A percentile compares a stretch with the other conserved stretches of the same genome.
phyloP scores from a whole-genome alignment of 2,329 filamentous ascomycete genomes.

The Aspergillus sclerotialis region DNA sequence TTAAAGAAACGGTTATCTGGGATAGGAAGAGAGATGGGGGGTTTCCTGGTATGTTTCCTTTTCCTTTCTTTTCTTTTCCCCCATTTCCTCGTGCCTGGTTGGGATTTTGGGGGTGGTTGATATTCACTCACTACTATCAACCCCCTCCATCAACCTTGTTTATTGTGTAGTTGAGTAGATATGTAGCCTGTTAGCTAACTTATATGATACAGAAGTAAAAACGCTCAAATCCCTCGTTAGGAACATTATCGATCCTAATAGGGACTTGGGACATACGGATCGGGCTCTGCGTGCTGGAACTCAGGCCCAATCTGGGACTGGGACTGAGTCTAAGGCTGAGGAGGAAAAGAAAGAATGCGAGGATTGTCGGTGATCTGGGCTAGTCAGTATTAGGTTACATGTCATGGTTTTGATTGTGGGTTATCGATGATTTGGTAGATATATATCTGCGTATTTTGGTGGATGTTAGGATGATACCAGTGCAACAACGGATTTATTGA shows the following conservation, averaged over 20 bases:
- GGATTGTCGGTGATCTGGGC: constrained; percentile 20
- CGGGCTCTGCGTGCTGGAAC: constrained; percentile 31
- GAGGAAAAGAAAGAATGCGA: constrained; percentile 17
- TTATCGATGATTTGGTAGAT: too few relatives aligned
- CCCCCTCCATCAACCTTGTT: too few relatives aligned
- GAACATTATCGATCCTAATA: constrained; percentile 70
- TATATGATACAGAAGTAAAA: constrained; percentile 68
- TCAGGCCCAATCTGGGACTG: constrained; percentile 9
- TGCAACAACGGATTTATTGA: too few relatives aligned
- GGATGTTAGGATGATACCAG: too few relatives aligned
- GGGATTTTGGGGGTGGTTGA: neutral
- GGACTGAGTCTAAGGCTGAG: constrained; percentile 6
- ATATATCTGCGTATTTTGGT: too few relatives aligned
- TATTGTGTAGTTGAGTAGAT: too few relatives aligned
- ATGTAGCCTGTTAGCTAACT: constrained; percentile 1
- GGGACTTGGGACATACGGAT: constrained; percentile 78
- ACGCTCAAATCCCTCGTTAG: constrained; percentile 78
- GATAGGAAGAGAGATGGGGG: constrained; percentile 80
- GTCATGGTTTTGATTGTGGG: too few relatives aligned
- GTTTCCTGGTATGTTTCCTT: constrained; percentile 59
- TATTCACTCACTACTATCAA: too few relatives aligned
- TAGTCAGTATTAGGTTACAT: neutral
- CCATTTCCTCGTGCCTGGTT: too few relatives aligned
- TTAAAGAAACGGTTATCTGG: constrained; percentile 62
- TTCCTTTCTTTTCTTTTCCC: constrained; percentile 4